Conservation (phyloP, 2,329 filamentous ascomycete genomes). For the Aspergillus fumigatiaffinis region DNA sequence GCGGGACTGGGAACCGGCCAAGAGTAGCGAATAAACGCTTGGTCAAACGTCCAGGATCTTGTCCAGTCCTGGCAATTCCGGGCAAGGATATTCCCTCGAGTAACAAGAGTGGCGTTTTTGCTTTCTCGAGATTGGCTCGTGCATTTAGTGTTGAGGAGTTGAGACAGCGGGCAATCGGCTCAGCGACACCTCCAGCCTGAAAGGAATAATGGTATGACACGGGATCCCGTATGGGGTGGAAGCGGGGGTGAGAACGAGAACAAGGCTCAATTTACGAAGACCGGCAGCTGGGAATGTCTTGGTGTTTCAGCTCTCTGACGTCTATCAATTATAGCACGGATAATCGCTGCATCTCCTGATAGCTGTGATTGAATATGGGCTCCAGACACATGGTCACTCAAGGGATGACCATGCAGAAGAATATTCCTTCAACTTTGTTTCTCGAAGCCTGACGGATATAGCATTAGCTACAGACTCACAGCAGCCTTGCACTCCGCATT, state of each 20-base stretch:
- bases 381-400: background rate
- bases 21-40: conserved; percentile 5
- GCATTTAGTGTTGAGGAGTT: background rate
- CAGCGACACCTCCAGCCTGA: background rate
- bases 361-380: background rate
- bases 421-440: too few relatives aligned
- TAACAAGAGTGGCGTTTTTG: background rate
- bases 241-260: background rate
- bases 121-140: background rate
- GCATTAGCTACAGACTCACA: background rate
- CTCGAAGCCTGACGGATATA: too few relatives aligned
- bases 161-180: background rate
- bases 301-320: background rate
- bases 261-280: background rate
- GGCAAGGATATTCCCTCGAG: background rate
- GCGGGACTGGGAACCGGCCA: background rate
- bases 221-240: background rate
- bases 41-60: background rate
- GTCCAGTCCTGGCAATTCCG: background rate
- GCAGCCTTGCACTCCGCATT: background rate
- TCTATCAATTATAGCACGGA: background rate
- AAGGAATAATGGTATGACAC: background rate
- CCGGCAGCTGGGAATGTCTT: background rate
- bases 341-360: background rate
- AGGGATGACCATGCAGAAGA: too few relatives aligned